These are phyloP conservation scores for Leccinum ponderosum DNA, from an alignment of 1,284 basidiomycete species.

Conservation along the genomic window DNA sequence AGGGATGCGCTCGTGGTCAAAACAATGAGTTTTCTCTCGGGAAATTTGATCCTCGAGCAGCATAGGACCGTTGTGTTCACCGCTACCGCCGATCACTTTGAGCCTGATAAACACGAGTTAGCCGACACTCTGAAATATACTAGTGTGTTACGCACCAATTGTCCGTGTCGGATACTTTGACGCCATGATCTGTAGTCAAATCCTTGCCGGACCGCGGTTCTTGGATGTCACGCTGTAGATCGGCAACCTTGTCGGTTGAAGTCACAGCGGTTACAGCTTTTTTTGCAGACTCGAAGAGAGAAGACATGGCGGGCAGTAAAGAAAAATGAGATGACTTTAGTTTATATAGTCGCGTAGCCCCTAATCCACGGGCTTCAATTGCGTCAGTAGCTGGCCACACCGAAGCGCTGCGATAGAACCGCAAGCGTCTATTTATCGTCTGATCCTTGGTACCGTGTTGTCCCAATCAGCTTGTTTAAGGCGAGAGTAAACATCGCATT, in stretches of 20 bases:
- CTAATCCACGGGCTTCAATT: slow-evolving; percentile 9
- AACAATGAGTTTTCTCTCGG: slow-evolving; percentile 73
- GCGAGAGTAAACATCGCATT: no score
- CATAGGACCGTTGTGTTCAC: slow-evolving; percentile 47
- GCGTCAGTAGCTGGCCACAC: slow-evolving; percentile 18
- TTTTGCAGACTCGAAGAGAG: slow-evolving; percentile 15
- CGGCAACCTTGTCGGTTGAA: slow-evolving; percentile 29
- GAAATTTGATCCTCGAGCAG: slow-evolving; percentile 69
- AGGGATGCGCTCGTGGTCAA: slow-evolving; percentile 87
- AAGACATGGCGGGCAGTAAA: slow-evolving; percentile 19
- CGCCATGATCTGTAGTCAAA: slow-evolving; percentile 64
- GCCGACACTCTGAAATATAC: slow-evolving; percentile 5
- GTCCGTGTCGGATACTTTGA: slow-evolving; percentile 60
- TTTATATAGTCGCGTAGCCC: slow-evolving; percentile 7
- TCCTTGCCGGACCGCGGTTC: slow-evolving; percentile 38
- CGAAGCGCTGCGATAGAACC: no score
- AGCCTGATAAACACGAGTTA: slow-evolving; percentile 43
- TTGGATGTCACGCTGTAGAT: slow-evolving; percentile 47
- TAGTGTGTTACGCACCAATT: slow-evolving; percentile 49
- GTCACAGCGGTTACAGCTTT: slow-evolving; percentile 8
- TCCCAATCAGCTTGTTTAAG: no score
- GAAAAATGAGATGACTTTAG: background rate
- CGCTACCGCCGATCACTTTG: slow-evolving; percentile 44
- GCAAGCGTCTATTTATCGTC: no score
- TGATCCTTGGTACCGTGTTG: no score